Percentiles rank a stretch among this genome's conserved stretches.
These are phyloP conservation scores for Salicornia ramosissima DNA, from an alignment of 148 eudicot species.

Conservation along the genomic window DNA sequence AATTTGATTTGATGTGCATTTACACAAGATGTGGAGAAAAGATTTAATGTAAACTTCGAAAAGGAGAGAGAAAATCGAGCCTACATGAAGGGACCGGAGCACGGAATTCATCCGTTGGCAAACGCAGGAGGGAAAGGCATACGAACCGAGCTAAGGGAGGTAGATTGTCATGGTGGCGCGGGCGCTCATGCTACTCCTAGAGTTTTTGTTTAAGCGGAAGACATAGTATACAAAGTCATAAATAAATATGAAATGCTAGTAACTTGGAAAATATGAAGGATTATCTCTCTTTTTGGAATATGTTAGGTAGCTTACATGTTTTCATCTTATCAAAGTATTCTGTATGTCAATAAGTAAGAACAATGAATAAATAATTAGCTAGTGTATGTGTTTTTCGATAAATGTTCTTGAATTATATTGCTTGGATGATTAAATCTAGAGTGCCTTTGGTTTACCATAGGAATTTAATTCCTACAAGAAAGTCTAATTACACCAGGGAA, in stretches of 20 bases:
- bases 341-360: too few relatives aligned
- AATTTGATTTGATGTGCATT: too few relatives aligned
- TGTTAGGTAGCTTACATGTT: neutral
- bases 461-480: too few relatives aligned
- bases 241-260: neutral
- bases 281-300: neutral
- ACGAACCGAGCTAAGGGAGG: constrained; percentile 70
- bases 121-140: constrained; percentile 77
- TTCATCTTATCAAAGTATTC: neutral
- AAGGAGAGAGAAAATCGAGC: constrained; percentile 68
- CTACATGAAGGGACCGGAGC: constrained; percentile 51
- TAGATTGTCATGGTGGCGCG: constrained; percentile 48
- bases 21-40: constrained; percentile 50
- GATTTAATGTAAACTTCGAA: constrained; percentile 34
- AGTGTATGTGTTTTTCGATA: too few relatives aligned
- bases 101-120: constrained; percentile 75
- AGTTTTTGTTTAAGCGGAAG: constrained; percentile 18
- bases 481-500: too few relatives aligned
- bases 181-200: constrained; percentile 26
- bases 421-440: too few relatives aligned
- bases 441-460: too few relatives aligned
- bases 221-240: neutral
- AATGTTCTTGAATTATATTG: too few relatives aligned
- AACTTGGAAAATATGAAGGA: neutral
- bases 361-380: too few relatives aligned